Evolutionary conservation across 129 eudicot species (phyloP).

Genomic region (Escallonia herrerae): DNA sequence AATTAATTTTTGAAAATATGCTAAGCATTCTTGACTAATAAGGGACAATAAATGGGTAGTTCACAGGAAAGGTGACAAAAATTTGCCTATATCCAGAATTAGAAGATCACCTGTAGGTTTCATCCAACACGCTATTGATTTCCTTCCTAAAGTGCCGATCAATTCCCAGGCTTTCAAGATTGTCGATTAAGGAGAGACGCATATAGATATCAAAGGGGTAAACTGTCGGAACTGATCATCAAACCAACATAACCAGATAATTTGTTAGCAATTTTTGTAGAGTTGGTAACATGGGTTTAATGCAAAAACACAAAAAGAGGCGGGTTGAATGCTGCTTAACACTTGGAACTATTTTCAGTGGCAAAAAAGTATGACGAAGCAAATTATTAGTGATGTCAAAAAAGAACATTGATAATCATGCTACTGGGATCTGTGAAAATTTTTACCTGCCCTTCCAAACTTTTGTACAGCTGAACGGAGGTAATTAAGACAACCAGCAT

Average conservation of each 20-base stretch:
- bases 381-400: too few relatives aligned
- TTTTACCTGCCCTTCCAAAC: conserved; percentile 79
- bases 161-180: conserved; percentile 65
- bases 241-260: background rate
- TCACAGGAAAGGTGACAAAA: too few relatives aligned
- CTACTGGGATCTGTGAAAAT: too few relatives aligned
- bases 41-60: too few relatives aligned
- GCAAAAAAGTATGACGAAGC: too few relatives aligned
- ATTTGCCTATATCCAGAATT: background rate
- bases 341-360: too few relatives aligned
- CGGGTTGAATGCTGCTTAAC: too few relatives aligned
- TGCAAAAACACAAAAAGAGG: background rate
- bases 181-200: conserved; percentile 62
- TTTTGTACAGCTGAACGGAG: conserved; percentile 44
- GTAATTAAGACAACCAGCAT: conserved; percentile 51
- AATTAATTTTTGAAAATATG: conserved; percentile 18
- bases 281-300: background rate
- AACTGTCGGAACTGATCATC: conserved; percentile 63
- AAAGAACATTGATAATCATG: too few relatives aligned
- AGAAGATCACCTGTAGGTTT: conserved; percentile 56
- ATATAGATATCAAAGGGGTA: conserved; percentile 58
- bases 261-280: conserved; percentile 8
- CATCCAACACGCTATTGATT: conserved; percentile 50
- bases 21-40: background rate
- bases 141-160: conserved; percentile 54